These are phyloP conservation scores for Lachnellula arida DNA, from an alignment of 2,329 filamentous ascomycete genomes.

Conservation along the genomic window DNA sequence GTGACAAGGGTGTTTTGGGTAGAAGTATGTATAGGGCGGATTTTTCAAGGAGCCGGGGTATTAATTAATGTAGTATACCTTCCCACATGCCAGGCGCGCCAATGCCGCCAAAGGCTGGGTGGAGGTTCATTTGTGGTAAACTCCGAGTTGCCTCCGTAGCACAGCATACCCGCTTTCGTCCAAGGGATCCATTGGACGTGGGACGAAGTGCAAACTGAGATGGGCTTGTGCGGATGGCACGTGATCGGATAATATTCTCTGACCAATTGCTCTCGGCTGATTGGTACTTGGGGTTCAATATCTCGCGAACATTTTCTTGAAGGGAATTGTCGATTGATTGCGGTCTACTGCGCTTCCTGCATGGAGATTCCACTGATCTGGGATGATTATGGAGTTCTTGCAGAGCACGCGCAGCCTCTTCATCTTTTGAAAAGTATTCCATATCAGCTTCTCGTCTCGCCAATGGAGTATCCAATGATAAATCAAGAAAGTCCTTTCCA, in stretches of 20 bases:
- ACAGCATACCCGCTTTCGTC: conserved; percentile 64
- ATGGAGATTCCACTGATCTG: conserved; percentile 35
- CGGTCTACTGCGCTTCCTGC: conserved; percentile 55
- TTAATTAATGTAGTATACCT: conserved; percentile 48
- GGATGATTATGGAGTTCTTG: conserved; percentile 57
- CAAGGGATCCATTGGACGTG: conserved; percentile 38
- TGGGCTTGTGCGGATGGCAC: conserved; percentile 35
- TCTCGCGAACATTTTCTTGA: conserved; percentile 63
- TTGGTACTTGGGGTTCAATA: conserved; percentile 42
- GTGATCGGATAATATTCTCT: conserved; percentile 29
- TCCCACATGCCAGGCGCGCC: conserved; percentile 63
- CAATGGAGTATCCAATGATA: conserved; percentile 46
- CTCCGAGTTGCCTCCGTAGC: conserved; percentile 51
- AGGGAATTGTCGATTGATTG: conserved; percentile 54
- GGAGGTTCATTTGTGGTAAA: conserved; percentile 43
- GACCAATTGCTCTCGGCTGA: conserved; percentile 22
- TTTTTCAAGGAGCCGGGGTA: not conserved
- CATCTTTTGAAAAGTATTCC: conserved; percentile 37
- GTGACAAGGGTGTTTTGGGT: conserved; percentile 7
- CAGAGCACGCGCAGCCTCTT: conserved; percentile 53
- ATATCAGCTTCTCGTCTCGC: conserved; percentile 43
- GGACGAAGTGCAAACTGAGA: conserved; percentile 39
- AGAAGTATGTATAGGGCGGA: conserved; percentile 10
- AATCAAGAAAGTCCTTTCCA: conserved; percentile 46
- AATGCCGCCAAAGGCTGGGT: conserved; percentile 46